Conservation (phyloP, 441 rosid species). For the Melianthus villosus region DNA sequence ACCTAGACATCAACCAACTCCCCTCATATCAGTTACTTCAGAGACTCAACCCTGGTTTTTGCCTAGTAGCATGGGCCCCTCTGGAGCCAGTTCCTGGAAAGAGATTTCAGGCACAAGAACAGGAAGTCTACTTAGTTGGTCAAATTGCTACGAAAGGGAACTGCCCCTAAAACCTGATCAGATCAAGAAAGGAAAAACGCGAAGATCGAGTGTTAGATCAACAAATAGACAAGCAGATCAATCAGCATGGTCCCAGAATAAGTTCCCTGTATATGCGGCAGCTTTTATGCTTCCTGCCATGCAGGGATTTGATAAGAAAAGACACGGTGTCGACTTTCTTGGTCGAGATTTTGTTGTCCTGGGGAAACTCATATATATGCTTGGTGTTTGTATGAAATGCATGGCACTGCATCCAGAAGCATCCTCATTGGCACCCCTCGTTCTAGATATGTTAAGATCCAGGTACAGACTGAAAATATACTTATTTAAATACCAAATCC, state of each 20-base stretch:
- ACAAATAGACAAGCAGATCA: constrained; percentile 25
- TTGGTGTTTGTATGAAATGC: constrained; percentile 81
- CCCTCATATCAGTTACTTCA: constrained; percentile 51
- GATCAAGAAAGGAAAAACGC: constrained; percentile 58
- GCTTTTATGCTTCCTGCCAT: constrained; percentile 98
- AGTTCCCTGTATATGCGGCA: constrained; percentile 72
- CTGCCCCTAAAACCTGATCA: constrained; percentile 49
- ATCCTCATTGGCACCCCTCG: constrained; percentile 57
- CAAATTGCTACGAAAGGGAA: constrained; percentile 73
- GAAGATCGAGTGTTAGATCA: constrained; percentile 56
- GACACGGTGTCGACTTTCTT: constrained; percentile 91
- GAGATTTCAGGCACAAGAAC: constrained; percentile 52
- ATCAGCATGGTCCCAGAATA: constrained; percentile 50
- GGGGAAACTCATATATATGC: constrained; percentile 89
- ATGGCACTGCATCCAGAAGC: constrained; percentile 92
- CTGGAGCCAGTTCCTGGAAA: constrained; percentile 59
- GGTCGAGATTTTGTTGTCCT: constrained; percentile 82
- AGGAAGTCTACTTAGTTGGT: constrained; percentile 55
- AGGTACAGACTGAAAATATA: constrained; percentile 27
- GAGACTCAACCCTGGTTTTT: constrained; percentile 89
- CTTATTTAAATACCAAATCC: no score
- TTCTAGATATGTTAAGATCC: constrained; percentile 70
- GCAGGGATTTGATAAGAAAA: constrained; percentile 83
- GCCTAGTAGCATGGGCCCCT: constrained; percentile 62
- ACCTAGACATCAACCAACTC: constrained; percentile 31